Evolutionary conservation across 2,329 filamentous ascomycete genomes (phyloP).

Genomic region (Fusarium haematococcum): DNA sequence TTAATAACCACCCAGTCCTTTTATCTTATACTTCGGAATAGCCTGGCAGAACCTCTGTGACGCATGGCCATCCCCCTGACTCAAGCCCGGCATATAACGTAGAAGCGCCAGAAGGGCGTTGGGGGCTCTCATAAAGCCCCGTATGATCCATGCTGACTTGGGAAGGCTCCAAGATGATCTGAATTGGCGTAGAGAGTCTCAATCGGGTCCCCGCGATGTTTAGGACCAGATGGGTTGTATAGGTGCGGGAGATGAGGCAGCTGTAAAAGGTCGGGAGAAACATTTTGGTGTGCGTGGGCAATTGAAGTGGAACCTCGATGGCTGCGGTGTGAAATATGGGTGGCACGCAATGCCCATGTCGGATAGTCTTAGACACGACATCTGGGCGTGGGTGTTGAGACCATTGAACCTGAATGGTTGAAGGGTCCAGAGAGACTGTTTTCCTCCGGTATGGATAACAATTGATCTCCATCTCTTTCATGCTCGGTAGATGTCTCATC

Average conservation of each 20-base stretch:
- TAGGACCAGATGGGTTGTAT: not conserved
- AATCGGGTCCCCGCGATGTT: not conserved
- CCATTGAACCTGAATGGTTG: not conserved
- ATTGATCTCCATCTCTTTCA: not conserved
- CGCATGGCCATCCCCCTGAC: not conserved
- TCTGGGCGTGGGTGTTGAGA: not conserved
- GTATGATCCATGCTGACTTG: not conserved
- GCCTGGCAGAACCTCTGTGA: not conserved
- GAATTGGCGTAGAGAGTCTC: not conserved
- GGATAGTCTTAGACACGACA: not conserved
- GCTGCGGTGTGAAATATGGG: not conserved
- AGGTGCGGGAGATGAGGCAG: not conserved
- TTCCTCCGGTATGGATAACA: not conserved
- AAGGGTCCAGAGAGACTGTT: not conserved
- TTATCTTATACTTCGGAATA: not conserved
- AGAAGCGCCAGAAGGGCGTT: not conserved
- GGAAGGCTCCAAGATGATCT: not conserved
- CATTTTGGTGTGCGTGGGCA: not conserved
- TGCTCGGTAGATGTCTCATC: not conserved
- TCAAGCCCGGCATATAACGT: not conserved
- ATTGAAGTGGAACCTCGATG: not conserved
- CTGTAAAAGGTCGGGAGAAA: not conserved
- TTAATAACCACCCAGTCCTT: not conserved
- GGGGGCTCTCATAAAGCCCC: not conserved
- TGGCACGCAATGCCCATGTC: not conserved